phyloP scores from a whole-genome alignment of 202 grass and related monocot genomes.

The Alloteropsis angusta region DNA sequence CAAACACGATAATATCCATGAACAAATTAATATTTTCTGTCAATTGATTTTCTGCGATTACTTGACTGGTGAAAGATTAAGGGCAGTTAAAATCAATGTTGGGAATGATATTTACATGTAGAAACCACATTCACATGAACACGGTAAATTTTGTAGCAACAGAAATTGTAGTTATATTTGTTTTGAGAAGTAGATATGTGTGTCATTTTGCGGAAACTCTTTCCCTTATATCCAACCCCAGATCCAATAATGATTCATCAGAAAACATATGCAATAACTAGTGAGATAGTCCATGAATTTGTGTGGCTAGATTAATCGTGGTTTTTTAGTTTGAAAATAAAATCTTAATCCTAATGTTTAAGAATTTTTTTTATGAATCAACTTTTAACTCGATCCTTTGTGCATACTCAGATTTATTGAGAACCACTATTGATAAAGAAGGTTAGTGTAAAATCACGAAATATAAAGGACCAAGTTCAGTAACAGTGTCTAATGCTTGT shows the following conservation, averaged over 20 bases:
- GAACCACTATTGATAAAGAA: no score
- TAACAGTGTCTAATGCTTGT: no score
- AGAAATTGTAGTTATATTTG: not conserved
- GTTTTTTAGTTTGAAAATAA: no score
- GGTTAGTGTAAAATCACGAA: no score
- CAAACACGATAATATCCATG: not conserved
- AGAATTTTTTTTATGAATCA: no score
- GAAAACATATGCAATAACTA: not conserved
- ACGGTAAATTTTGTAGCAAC: not conserved
- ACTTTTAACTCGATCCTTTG: no score
- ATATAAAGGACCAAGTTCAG: no score
- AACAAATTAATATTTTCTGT: not conserved
- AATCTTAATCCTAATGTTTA: no score
- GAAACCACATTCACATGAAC: not conserved
- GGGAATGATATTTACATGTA: not conserved
- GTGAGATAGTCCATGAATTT: no score
- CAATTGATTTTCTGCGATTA: not conserved
- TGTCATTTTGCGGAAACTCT: not conserved
- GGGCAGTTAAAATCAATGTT: not conserved
- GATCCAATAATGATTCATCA: not conserved
- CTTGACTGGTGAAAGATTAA: constrained; percentile 7
- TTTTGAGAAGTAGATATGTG: no score
- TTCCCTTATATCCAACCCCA: not conserved
- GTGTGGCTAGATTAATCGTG: no score
- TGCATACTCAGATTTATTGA: no score